phyloP scores from a whole-genome alignment of 441 rosid genomes.

The Syzygium syzygioides region DNA sequence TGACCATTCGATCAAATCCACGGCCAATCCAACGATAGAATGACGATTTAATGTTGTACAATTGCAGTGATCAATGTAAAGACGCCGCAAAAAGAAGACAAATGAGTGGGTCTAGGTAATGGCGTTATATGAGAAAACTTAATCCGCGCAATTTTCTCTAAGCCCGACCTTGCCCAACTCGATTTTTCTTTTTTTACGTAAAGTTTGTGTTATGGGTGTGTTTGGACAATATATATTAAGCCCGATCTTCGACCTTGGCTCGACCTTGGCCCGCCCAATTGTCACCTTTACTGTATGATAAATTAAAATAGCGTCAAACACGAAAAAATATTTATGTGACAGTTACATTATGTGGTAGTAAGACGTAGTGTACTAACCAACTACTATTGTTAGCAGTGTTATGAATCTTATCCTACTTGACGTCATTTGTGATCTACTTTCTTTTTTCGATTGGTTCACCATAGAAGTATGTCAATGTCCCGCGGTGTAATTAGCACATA shows the following conservation, averaged over 20 bases:
- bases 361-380: rapidly evolving
- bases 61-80: too few species aligned
- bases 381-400: neutral
- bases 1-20: neutral
- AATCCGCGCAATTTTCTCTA: neutral
- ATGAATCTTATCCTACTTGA: neutral
- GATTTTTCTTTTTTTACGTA: neutral
- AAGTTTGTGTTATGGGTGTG: neutral
- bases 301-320: neutral
- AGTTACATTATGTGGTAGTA: neutral
- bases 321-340: neutral
- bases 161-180: neutral
- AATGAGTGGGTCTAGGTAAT: neutral
- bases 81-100: too few species aligned
- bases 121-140: neutral
- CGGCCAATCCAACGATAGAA: too few species aligned
- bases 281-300: neutral
- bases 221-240: neutral
- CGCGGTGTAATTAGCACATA: neutral
- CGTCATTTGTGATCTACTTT: neutral
- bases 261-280: neutral
- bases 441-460: neutral
- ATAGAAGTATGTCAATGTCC: neutral
- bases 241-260: neutral
- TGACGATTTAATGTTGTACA: too few species aligned